Conservation (phyloP, 768 basidiomycete genomes). For the Russula foetens region DNA sequence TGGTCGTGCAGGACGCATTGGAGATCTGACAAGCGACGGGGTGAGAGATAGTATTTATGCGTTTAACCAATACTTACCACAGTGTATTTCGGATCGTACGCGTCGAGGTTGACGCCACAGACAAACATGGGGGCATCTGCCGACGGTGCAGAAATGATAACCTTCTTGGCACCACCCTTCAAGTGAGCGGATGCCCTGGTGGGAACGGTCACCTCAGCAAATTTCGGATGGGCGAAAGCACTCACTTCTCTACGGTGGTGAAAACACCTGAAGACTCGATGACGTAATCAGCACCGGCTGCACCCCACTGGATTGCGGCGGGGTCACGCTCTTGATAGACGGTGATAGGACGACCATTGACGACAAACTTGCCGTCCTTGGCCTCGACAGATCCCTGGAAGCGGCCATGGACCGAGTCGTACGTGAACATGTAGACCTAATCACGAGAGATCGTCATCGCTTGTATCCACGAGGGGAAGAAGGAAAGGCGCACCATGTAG, state of each 20-base stretch:
- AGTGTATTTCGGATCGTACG: constrained; percentile 80
- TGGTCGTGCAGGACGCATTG: constrained; percentile 99
- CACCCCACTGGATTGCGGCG: constrained; percentile 73
- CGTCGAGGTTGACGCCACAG: constrained; percentile 89
- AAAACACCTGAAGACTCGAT: constrained; percentile 99
- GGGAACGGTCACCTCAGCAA: background rate
- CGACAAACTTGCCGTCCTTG: constrained; percentile 84
- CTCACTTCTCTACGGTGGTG: constrained; percentile 86
- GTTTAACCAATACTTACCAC: constrained; percentile 47
- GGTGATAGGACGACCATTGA: constrained; percentile 69
- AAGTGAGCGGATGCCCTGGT: constrained; percentile 79
- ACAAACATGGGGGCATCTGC: constrained; percentile 95
- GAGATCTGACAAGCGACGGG: constrained; percentile 55
- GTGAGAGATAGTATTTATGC: background rate
- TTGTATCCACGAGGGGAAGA: background rate
- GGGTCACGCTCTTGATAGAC: constrained; percentile 88
- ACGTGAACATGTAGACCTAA: constrained; percentile 98
- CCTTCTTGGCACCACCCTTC: constrained; percentile 99
- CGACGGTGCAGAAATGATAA: constrained; percentile 99
- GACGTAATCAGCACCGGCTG: constrained; percentile 81
- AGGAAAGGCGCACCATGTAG: constrained; percentile 72
- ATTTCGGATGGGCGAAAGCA: background rate
- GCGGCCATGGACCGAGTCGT: constrained; percentile 86
- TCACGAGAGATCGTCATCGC: background rate
- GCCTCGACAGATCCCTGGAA: constrained; percentile 79